Conservation (phyloP, 495 filamentous ascomycete species). For the Penicillium verhagenii region DNA sequence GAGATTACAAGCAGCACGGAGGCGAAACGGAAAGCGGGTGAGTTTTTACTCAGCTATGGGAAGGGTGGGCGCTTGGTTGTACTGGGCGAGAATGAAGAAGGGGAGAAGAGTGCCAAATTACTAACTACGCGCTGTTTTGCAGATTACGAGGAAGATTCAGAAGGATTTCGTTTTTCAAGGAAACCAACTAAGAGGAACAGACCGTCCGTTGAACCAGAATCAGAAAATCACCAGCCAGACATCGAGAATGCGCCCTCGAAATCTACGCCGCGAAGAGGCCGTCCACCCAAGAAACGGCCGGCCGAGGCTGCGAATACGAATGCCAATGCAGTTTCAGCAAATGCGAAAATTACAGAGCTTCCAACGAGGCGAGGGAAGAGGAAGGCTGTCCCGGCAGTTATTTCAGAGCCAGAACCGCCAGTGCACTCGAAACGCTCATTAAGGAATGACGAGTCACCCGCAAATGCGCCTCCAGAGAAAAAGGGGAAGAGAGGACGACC, state of each 20-base stretch:
- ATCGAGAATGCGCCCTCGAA: constrained; percentile 33
- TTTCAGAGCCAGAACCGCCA: constrained; percentile 20
- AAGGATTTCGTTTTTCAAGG: constrained; percentile 55
- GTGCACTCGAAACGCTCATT: constrained; percentile 23
- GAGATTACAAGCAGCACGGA: constrained; percentile 25
- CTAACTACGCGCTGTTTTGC: constrained; percentile 1
- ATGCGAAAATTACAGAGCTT: constrained; percentile 26
- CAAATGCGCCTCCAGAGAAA: constrained; percentile 27
- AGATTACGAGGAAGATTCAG: constrained; percentile 56
- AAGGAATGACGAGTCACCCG: constrained; percentile 25
- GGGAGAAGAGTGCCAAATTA: neutral
- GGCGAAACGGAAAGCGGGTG: constrained; percentile 47
- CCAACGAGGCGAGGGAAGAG: constrained; percentile 25
- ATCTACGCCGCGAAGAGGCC: constrained; percentile 37
- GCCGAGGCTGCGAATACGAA: constrained; percentile 22
- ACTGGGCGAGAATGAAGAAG: neutral
- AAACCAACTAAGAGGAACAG: constrained; percentile 45
- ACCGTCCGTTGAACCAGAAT: constrained; percentile 24
- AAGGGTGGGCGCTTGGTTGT: neutral
- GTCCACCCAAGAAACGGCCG: constrained; percentile 38
- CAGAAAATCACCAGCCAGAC: constrained; percentile 23
- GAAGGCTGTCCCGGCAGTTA: constrained; percentile 13
- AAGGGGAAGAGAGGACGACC: constrained; percentile 37
- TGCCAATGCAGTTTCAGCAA: constrained; percentile 14
- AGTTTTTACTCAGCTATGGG: constrained; percentile 20